A percentile compares a stretch with the other conserved stretches of the same genome.
phyloP scores from a whole-genome alignment of 208 protist genomes.

The Trypanosoma mega region DNA sequence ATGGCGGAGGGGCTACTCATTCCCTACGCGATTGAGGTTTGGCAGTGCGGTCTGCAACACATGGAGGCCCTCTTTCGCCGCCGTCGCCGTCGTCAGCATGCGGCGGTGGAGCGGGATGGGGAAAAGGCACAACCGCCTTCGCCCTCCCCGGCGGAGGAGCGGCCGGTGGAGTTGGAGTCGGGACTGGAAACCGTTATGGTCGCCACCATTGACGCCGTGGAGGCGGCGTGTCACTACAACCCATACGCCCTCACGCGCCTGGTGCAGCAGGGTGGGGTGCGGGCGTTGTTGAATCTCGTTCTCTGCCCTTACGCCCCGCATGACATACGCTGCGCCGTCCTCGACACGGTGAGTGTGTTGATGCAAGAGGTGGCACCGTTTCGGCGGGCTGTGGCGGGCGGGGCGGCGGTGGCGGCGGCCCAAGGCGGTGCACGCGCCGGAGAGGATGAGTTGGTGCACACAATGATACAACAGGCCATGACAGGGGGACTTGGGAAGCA shows the following conservation, averaged over 20 bases:
- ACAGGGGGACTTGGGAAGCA: conserved; percentile 32
- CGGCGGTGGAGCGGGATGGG: conserved; percentile 21
- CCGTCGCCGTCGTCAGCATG: conserved; percentile 30
- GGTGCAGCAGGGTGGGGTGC: conserved; percentile 73
- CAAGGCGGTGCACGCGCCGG: neutral
- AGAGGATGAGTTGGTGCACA: conserved; percentile 48
- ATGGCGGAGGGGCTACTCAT: conserved; percentile 69
- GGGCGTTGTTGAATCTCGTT: conserved; percentile 65
- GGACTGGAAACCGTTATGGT: conserved; percentile 56
- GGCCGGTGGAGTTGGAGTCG: conserved; percentile 37
- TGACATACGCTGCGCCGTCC: conserved; percentile 62
- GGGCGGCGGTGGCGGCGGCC: neutral
- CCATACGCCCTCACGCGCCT: conserved; percentile 58
- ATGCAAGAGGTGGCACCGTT: conserved; percentile 86
- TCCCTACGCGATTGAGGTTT: conserved; percentile 73
- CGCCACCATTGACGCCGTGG: conserved; percentile 71
- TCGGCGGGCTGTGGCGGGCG: conserved; percentile 38
- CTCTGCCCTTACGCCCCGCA: conserved; percentile 71
- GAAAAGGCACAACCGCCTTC: neutral
- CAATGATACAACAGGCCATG: conserved; percentile 73
- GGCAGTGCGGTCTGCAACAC: conserved; percentile 85
- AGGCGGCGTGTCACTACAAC: conserved; percentile 89
- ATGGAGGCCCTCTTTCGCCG: conserved; percentile 54
- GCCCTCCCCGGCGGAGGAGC: conserved; percentile 10
- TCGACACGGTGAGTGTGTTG: conserved; percentile 81